These are phyloP conservation scores for Cladophialophora bantiana DNA, from an alignment of 2,329 filamentous ascomycete species.

Conservation along the genomic window DNA sequence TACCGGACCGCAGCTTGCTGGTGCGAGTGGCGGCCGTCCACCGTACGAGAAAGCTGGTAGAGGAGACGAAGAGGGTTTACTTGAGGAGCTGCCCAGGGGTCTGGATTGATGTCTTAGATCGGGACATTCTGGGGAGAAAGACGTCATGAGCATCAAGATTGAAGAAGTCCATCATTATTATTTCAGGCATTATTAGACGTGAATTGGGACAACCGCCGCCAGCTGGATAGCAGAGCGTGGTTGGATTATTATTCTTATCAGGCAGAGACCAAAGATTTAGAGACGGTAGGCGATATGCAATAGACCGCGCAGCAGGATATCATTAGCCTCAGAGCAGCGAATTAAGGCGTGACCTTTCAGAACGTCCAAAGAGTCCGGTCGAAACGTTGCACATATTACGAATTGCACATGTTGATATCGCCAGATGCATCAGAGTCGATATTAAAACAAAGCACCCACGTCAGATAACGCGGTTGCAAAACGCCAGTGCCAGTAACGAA, in stretches of 20 bases:
- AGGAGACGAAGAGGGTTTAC: conserved; percentile 35
- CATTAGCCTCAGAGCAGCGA: neutral
- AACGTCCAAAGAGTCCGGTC: no score
- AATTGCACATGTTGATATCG: no score
- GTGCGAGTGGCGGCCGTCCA: conserved; percentile 10
- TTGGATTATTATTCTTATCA: neutral
- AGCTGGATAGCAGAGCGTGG: neutral
- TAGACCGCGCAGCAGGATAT: neutral
- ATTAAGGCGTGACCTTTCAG: no score
- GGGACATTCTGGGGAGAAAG: neutral
- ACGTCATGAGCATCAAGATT: neutral
- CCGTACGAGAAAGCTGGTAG: conserved; percentile 25
- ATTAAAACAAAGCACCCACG: no score
- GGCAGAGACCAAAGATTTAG: neutral
- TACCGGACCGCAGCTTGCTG: conserved; percentile 9
- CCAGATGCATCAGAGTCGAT: no score
- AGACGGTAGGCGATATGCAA: neutral
- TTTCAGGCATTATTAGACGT: neutral
- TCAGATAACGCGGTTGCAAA: no score
- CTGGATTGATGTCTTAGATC: neutral
- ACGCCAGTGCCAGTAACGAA: no score
- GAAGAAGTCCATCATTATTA: neutral
- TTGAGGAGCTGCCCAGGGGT: conserved; percentile 32
- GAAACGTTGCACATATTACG: no score
- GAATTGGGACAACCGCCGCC: neutral